Percentiles rank a stretch among this genome's conserved stretches.
Conservation (phyloP, 2,329 filamentous ascomycete genomes). For the Trichoderma cornu-damae region DNA sequence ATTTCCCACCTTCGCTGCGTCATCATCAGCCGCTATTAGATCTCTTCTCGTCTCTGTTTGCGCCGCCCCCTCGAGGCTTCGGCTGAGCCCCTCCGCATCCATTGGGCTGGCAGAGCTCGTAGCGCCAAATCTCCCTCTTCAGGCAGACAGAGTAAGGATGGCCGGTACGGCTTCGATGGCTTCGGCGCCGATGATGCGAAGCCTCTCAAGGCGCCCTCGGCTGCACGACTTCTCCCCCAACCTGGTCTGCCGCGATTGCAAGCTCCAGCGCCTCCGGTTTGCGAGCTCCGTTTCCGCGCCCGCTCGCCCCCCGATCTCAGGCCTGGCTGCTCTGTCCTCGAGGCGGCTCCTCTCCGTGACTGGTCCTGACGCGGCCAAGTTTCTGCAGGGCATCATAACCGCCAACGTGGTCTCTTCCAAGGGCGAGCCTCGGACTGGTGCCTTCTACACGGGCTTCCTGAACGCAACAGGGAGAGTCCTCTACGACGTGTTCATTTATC, state of each 20-base stretch:
- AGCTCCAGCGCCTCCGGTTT: conserved; percentile 31
- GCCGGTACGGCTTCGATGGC: neutral
- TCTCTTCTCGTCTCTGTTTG: neutral
- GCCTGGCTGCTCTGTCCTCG: conserved; percentile 57
- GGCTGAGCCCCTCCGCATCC: neutral
- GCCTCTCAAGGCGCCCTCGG: conserved; percentile 23
- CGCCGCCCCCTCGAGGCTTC: neutral
- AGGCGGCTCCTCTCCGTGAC: conserved; percentile 74
- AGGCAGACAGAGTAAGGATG: neutral
- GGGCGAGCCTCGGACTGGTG: conserved; percentile 38
- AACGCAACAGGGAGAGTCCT: conserved; percentile 80
- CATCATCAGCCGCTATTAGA: neutral
- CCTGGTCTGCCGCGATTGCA: conserved; percentile 31
- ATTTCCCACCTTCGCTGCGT: conserved; percentile 9
- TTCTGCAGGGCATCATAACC: conserved; percentile 84
- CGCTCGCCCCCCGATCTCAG: conserved; percentile 42
- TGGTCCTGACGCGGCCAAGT: conserved; percentile 74
- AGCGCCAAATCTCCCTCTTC: neutral
- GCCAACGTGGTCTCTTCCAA: conserved; percentile 42
- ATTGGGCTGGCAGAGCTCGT: neutral
- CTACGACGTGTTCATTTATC: conserved; percentile 88
- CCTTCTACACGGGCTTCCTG: conserved; percentile 78
- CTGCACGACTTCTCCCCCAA: conserved; percentile 18
- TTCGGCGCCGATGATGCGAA: conserved; percentile 20
- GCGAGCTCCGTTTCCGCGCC: conserved; percentile 28